Percentiles rank a stretch among this genome's conserved stretches.
Conservation (phyloP, 139 green algal genomes). For the Eudorina sp. region DNA sequence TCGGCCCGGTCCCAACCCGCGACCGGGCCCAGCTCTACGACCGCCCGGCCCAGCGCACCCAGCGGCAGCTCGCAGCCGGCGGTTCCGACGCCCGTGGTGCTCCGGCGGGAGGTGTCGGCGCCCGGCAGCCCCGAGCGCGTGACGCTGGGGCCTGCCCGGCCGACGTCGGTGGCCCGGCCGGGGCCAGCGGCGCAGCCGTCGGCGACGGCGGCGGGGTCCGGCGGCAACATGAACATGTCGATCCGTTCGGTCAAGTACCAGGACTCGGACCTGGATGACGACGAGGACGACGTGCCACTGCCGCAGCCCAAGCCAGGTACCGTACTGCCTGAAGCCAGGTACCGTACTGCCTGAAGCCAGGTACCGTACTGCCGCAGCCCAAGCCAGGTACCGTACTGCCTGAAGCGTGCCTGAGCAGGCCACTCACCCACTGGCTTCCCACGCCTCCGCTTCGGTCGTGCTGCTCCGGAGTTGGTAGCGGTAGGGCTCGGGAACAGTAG, state of each 20-base stretch:
- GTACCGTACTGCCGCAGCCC: conserved; percentile 26
- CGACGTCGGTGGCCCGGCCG: neutral
- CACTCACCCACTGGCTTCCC: too few species aligned
- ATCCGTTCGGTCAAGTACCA: conserved; percentile 52
- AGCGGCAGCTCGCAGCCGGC: neutral
- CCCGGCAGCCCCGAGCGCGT: neutral
- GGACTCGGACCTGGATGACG: conserved; percentile 38
- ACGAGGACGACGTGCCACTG: conserved; percentile 35
- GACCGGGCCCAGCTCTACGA: too few species aligned
- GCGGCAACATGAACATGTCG: conserved; percentile 53
- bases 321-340: too few species aligned
- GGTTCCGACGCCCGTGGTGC: neutral
- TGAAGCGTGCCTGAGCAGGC: too few species aligned
- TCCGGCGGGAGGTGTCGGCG: neutral
- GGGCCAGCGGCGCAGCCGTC: neutral
- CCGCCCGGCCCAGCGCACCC: neutral
- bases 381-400: too few species aligned
- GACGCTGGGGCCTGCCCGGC: neutral
- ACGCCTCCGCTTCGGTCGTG: too few species aligned
- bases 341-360: too few species aligned
- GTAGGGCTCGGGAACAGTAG: too few species aligned
- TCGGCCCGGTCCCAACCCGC: neutral
- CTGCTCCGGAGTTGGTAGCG: too few species aligned
- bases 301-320: conserved; percentile 39
- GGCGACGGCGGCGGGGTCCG: neutral